Conservation (phyloP, 2,329 filamentous ascomycete genomes). For the Colletotrichum shisoi region DNA sequence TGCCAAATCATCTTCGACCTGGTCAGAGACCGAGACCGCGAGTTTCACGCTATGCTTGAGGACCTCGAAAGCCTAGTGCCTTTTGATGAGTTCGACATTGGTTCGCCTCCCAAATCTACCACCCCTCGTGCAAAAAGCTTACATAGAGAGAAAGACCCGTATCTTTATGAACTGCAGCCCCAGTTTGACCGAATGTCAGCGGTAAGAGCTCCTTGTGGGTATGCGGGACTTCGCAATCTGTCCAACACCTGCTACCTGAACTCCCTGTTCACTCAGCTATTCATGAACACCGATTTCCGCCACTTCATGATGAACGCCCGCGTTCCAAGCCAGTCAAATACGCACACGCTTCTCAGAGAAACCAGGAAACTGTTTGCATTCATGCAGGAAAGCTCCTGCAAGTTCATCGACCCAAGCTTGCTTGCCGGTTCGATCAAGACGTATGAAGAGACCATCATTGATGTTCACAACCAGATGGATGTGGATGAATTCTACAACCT, state of each 20-base stretch:
- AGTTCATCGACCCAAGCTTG: slow-evolving; percentile 74
- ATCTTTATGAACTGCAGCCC: slow-evolving; percentile 68
- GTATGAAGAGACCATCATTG: slow-evolving; percentile 82
- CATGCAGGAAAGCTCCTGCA: slow-evolving; percentile 83
- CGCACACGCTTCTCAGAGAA: slow-evolving; percentile 75
- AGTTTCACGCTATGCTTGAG: slow-evolving; percentile 62
- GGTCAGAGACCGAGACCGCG: slow-evolving; percentile 59
- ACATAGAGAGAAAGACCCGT: slow-evolving; percentile 52
- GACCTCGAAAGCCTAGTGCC: slow-evolving; percentile 61
- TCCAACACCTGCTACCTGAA: slow-evolving; percentile 98
- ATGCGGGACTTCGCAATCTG: slow-evolving; percentile 88
- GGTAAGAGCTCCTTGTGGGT: slow-evolving; percentile 79
- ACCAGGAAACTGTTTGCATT: slow-evolving; percentile 83
- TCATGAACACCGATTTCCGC: slow-evolving; percentile 91
- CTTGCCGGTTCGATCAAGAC: slow-evolving; percentile 81
- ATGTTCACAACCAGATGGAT: slow-evolving; percentile 93
- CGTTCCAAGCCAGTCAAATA: slow-evolving; percentile 61
- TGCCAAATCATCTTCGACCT: slow-evolving; percentile 67
- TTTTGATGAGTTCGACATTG: slow-evolving; percentile 43
- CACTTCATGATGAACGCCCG: slow-evolving; percentile 77
- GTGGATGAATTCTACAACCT: slow-evolving; percentile 98
- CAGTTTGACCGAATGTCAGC: slow-evolving; percentile 71
- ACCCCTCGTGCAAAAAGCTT: neutral
- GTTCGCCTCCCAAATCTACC: slow-evolving; percentile 13
- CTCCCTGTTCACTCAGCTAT: slow-evolving; percentile 90